phyloP scores from a whole-genome alignment of 2,329 filamentous ascomycete species.

The Arthrobotrys pseudoclavata region DNA sequence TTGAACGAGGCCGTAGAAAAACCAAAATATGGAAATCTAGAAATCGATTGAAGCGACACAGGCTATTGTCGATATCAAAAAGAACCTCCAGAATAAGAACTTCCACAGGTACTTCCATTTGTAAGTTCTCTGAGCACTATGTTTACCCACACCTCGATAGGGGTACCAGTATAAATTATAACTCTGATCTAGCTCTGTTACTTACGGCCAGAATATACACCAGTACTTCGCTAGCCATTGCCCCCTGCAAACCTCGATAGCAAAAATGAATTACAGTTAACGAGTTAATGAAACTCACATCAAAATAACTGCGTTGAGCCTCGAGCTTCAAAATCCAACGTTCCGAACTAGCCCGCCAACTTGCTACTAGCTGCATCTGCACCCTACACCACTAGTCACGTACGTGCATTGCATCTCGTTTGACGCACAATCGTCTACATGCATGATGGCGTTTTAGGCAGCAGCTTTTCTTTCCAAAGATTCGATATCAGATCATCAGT shows the following conservation, averaged over 20 bases:
- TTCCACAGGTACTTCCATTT: slow-evolving; percentile 58
- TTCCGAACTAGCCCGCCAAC: not conserved
- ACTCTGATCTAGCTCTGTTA: slow-evolving; percentile 23
- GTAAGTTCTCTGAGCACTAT: slow-evolving; percentile 4
- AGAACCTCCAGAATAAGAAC: slow-evolving; percentile 41
- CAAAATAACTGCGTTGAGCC: too few species aligned
- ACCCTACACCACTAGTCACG: not conserved
- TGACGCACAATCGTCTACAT: slow-evolving; percentile 9
- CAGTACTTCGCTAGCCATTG: too few species aligned
- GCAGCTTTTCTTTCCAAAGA: slow-evolving; percentile 20
- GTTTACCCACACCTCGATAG: not conserved
- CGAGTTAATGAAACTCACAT: too few species aligned
- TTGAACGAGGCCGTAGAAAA: not conserved
- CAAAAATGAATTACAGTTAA: not conserved
- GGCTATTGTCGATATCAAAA: slow-evolving; percentile 40
- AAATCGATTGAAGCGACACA: slow-evolving; percentile 18
- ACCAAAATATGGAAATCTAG: not conserved
- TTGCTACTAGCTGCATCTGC: not conserved
- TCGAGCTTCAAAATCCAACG: not conserved
- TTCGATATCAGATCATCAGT: not conserved
- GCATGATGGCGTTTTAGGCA: slow-evolving; percentile 34
- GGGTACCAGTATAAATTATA: slow-evolving; percentile 5
- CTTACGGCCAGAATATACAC: slow-evolving; percentile 41
- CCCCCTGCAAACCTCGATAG: too few species aligned
- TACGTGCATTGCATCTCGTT: slow-evolving; percentile 9